Evolutionary conservation across 495 filamentous ascomycete genomes (phyloP).

Genomic region (Neurospora sp.): DNA sequence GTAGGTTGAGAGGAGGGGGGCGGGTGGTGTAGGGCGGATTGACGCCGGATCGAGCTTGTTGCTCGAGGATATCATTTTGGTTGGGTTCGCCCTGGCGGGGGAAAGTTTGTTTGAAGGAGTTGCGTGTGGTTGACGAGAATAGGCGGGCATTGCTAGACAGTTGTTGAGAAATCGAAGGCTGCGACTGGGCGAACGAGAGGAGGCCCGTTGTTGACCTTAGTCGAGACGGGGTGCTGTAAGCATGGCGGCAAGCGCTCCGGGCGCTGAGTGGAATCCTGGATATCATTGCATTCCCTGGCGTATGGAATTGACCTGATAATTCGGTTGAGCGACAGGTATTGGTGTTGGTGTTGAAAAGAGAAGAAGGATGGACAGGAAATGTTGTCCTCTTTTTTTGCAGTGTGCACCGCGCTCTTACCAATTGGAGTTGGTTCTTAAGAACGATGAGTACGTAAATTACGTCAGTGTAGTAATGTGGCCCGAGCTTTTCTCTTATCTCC

Average conservation of each 20-base stretch:
- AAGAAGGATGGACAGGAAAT: background rate
- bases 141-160: background rate
- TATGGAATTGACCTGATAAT: background rate
- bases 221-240: background rate
- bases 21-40: conserved; percentile 53
- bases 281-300: conserved; percentile 6
- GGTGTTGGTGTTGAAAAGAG: background rate
- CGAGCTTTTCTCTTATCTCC: background rate
- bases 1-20: conserved; percentile 47
- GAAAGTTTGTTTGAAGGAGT: background rate
- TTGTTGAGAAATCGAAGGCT: background rate
- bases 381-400: background rate
- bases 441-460: background rate
- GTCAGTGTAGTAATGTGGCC: background rate
- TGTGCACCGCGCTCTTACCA: background rate
- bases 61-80: background rate
- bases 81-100: background rate
- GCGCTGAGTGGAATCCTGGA: background rate
- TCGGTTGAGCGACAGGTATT: background rate
- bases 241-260: background rate
- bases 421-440: background rate
- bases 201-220: background rate
- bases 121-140: background rate
- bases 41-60: conserved; percentile 18
- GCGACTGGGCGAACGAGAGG: background rate